phyloP scores from a whole-genome alignment of 495 filamentous ascomycete genomes.

The Xylaria acuta region DNA sequence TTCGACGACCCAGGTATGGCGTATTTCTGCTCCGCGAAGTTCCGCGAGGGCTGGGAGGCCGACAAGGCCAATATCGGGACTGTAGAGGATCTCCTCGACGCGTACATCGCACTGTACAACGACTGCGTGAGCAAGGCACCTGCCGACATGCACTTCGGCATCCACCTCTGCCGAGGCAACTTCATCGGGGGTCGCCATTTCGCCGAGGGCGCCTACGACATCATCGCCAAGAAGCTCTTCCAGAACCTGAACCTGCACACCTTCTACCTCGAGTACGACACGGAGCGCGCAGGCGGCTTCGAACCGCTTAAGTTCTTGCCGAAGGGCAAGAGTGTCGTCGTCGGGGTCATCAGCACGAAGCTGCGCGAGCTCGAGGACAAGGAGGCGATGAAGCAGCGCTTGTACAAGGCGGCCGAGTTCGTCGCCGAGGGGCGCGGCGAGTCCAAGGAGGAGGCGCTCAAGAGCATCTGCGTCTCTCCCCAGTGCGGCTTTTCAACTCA shows the following conservation, averaged over 20 bases:
- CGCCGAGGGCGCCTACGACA: conserved; percentile 79
- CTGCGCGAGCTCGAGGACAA: conserved; percentile 75
- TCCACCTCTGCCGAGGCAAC: conserved; percentile 83
- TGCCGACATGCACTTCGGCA: conserved; percentile 74
- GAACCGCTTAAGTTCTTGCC: conserved; percentile 78
- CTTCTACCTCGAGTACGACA: conserved; percentile 88
- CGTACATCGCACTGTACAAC: conserved; percentile 81
- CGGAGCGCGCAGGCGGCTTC: conserved; percentile 74
- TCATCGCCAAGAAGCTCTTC: conserved; percentile 81
- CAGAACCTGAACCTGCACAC: conserved; percentile 75
- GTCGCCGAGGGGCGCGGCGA: conserved; percentile 73
- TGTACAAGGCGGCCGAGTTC: conserved; percentile 71
- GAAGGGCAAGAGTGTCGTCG: conserved; percentile 74
- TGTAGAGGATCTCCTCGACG: conserved; percentile 69
- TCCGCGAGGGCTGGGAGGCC: conserved; percentile 70
- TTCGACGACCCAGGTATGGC: conserved; percentile 80
- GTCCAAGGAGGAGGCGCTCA: conserved; percentile 67
- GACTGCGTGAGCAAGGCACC: conserved; percentile 68
- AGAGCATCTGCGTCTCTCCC: conserved; percentile 72
- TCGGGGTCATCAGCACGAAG: conserved; percentile 78
- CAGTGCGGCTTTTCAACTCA: conserved; percentile 85
- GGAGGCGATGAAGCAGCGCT: conserved; percentile 72
- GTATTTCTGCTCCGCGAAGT: conserved; percentile 81
- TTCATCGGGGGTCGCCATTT: conserved; percentile 81
- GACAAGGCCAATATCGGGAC: conserved; percentile 61